Evolutionary conservation across 306 rosid species (phyloP).

Genomic region (Cucurbita ficifolia): DNA sequence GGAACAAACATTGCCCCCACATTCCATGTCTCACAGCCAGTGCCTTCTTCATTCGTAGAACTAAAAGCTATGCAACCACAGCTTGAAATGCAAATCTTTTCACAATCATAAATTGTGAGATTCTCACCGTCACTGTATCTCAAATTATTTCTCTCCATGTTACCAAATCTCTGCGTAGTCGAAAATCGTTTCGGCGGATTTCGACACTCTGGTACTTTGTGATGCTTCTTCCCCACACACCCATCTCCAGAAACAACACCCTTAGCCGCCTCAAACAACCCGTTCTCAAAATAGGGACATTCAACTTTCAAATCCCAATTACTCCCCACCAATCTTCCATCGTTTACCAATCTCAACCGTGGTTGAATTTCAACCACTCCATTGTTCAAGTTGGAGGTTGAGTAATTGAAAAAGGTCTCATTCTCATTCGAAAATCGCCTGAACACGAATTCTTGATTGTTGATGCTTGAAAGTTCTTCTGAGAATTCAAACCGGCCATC

Average conservation of each 20-base stretch:
- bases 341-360: not conserved
- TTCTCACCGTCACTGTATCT: conserved; percentile 2
- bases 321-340: not conserved
- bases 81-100: conserved; percentile 1
- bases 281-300: not conserved
- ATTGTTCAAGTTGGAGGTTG: not conserved
- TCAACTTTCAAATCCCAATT: not conserved
- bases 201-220: conserved; percentile 5
- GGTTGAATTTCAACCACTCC: not conserved
- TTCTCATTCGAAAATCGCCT: conserved; percentile 11
- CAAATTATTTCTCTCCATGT: not conserved
- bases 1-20: not conserved
- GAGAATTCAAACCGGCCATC: not conserved
- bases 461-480: not conserved
- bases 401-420: conserved; percentile 11
- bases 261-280: not conserved
- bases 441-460: not conserved
- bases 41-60: conserved; percentile 2
- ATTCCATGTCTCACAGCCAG: conserved; percentile 16
- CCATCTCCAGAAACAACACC: not conserved
- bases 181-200: not conserved
- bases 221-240: conserved; percentile 3
- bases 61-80: conserved; percentile 14
- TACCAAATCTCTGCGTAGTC: not conserved
- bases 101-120: conserved; percentile 5